Evolutionary conservation across 805 yeast genomes (phyloP), one percentile per base, ranked within the genome.

Genomic region (Nakazawaea anatomiae): DNA sequence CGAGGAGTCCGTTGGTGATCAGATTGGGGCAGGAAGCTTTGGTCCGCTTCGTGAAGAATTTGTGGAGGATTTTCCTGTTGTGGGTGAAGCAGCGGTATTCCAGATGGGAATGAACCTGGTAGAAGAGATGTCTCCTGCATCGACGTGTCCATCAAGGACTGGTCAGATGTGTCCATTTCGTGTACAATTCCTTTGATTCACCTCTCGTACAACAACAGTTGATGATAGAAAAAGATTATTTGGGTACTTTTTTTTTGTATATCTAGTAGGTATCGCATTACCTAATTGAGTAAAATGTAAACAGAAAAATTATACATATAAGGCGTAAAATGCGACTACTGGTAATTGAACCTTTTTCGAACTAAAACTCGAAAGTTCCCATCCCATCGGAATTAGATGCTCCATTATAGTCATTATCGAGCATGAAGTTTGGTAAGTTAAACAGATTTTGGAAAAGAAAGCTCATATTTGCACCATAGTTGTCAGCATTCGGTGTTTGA

Each of bases 361-460:
- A 14, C 36, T 38, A 44, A 29, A 44, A 44, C n/a, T 44, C 47
- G 25, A 35, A 36, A 3, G 28, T 32, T 6, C 31, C 42, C 32
- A 44, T 35, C 8, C 25, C 27, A 43, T 14, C 11, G 34, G 39
- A 18, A 43, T 5, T 34, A 14, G 44, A 9, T 10, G 34, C 18
- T 28, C 14, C 42, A 29, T 40, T 32, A 34, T 7, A 42, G 40
- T 54, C 59, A 31, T 54, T 18, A 12, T 67, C 70, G n/a, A 63
- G 40, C 42, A 63, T 40, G 44, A 61, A 64, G 10, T 56, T 61
- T 1, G 72, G 71, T 14, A 68, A 48, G 39, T 58, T 63, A 46
- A 68, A 60, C 59, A 67, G 57, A 40, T 60, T 66, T 41, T 65
- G 69, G 28, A 64, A 58, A 12, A 63, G 43, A 7, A 51, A 49